Evolutionary conservation across 306 rosid genomes (phyloP).

Genomic region (Castanopsis chinensis): DNA sequence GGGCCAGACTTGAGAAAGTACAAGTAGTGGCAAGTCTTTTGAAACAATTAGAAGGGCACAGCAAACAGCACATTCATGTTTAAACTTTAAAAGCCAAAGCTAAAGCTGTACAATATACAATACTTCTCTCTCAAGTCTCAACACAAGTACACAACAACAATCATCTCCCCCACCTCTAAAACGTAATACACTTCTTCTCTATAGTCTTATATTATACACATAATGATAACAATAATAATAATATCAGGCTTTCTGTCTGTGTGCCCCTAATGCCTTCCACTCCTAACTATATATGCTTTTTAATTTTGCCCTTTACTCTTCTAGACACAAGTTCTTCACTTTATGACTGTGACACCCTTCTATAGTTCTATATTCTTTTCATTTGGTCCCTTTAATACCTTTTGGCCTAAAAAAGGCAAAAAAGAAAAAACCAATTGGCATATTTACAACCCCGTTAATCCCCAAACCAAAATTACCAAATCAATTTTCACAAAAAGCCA

Average conservation of each 20-base stretch:
- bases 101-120: too few relatives aligned
- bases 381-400: background rate
- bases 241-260: background rate
- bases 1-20: too few relatives aligned
- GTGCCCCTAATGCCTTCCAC: background rate
- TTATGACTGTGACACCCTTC: background rate
- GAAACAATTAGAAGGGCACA: too few relatives aligned
- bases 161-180: background rate
- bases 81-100: too few relatives aligned
- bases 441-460: slow-evolving; percentile 10
- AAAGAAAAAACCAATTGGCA: slow-evolving; percentile 1
- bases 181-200: background rate
- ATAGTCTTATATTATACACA: background rate
- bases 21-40: too few relatives aligned
- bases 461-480: background rate
- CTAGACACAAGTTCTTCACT: background rate
- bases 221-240: background rate
- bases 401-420: slow-evolving; percentile 2
- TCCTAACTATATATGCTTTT: background rate
- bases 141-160: background rate
- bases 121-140: background rate
- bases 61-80: too few relatives aligned
- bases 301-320: background rate
- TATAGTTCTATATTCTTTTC: background rate
- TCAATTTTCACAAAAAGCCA: background rate